These are phyloP conservation scores for Camelina hispida DNA, from an alignment of 345 rosid genomes.

Conservation along the genomic window DNA sequence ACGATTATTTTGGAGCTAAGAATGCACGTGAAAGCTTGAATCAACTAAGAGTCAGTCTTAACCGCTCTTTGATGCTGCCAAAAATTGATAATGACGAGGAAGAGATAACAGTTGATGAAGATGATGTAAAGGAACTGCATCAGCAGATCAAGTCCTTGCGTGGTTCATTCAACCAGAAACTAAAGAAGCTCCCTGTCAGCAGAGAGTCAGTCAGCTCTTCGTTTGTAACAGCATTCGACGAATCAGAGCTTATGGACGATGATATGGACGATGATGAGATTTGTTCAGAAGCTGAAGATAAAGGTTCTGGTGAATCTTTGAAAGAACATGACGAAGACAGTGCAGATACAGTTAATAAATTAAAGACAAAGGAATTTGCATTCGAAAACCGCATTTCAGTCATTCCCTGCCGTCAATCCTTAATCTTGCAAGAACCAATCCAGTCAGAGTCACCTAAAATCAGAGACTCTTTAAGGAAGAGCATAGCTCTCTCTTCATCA, in stretches of 20 bases:
- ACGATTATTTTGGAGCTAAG: conserved; percentile 54
- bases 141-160: conserved; percentile 69
- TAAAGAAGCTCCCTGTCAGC: conserved; percentile 49
- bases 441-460: conserved; percentile 92
- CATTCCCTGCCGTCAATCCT: conserved; percentile 57
- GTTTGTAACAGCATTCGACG: conserved; percentile 67
- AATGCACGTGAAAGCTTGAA: conserved; percentile 82
- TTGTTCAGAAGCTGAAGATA: conserved; percentile 60
- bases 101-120: conserved; percentile 66
- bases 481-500: conserved; percentile 58
- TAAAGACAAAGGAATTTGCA: conserved; percentile 48
- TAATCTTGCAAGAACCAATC: conserved; percentile 73
- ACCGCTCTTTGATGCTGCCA: conserved; percentile 86
- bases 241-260: conserved; percentile 65
- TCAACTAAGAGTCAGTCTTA: conserved; percentile 89
- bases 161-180: conserved; percentile 53
- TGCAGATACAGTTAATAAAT: conserved; percentile 41
- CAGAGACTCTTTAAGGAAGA: conserved; percentile 66
- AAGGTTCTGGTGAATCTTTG: conserved; percentile 42
- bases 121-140: conserved; percentile 73
- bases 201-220: conserved; percentile 62
- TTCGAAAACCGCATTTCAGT: conserved; percentile 62
- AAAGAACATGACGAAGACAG: conserved; percentile 42
- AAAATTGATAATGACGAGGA: conserved; percentile 60
- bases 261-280: conserved; percentile 68